Base-by-base conservation (phyloP, 805 yeast genomes). In the Tetrapisispora pingtungensis region DNA sequence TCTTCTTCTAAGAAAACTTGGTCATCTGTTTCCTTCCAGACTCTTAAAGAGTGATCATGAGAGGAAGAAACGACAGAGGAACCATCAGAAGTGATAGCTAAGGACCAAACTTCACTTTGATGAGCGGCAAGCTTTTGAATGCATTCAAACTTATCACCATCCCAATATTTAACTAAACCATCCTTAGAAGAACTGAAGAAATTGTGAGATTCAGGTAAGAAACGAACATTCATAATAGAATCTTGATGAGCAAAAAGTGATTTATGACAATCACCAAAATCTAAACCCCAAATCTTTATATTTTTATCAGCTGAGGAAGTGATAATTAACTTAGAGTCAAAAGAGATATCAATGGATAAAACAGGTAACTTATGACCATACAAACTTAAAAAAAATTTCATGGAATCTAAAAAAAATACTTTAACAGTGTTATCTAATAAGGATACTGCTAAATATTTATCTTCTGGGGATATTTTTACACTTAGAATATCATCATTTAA, bases 291-390 rank as follows among this genome's bases (percentile, higher is more conserved):
- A 46, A 93, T 84, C 66, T 94, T 88, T 59, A 93, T 85, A 64
- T 93, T 93, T 65, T 93, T 93, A 66, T 93, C 99, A 0, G 98
- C 98, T 1, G 97, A 87, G 4, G 96, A 85, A 0, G 97, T 86
- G 43, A 90, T 79, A 49, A 93, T 74, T 53, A 93, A 62, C 64
- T 93, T 90, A 33, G 90, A 80, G 63, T 93, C 99, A 53, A 64
- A 72, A 1, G 97, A 85, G 36, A 93, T 88, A 61, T 93, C 98
- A 52, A 93, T 77, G 3, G 96, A 82, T 43, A 93, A 70, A 2
- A 93, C 98, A 0, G 98, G 98, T 49, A 93, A 73, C 61, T 90
- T 93, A 65, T 93, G 99, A 33, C 99, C 99, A 57, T 93, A 93
- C 47, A 93, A 70, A 57, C 90, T 85, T 51, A 93, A 70, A 66